These are phyloP conservation scores for Starmerella bacillaris DNA, from an alignment of 805 yeast genomes.

Conservation along the genomic window DNA sequence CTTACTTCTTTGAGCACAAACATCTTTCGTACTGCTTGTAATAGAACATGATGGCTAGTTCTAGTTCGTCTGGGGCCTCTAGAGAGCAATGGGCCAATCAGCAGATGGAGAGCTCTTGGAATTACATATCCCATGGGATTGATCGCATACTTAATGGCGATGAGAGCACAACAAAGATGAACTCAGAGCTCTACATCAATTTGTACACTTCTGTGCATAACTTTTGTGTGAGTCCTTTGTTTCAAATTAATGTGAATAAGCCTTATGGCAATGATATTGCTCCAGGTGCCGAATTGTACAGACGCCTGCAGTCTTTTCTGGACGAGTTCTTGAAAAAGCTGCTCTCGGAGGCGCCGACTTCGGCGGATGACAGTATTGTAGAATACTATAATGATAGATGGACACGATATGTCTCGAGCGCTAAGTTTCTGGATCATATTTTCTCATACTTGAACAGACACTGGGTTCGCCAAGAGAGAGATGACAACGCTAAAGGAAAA, in stretches of 20 bases:
- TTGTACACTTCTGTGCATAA: conserved; percentile 85
- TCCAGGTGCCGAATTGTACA: conserved; percentile 82
- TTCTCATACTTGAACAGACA: conserved; percentile 91
- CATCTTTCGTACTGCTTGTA: too few relatives aligned
- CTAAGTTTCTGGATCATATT: conserved; percentile 77
- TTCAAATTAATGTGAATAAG: too few relatives aligned
- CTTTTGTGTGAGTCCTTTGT: conserved; percentile 53
- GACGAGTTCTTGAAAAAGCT: conserved; percentile 29
- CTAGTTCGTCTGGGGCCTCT: too few relatives aligned
- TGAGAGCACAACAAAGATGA: conserved; percentile 22
- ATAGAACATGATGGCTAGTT: too few relatives aligned
- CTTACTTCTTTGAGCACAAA: too few relatives aligned
- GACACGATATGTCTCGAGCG: conserved; percentile 80
- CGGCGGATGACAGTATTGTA: conserved; percentile 40
- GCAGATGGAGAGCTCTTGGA: conserved; percentile 21
- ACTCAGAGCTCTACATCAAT: conserved; percentile 52
- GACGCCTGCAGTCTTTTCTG: conserved; percentile 49
- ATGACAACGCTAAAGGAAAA: conserved; percentile 57
- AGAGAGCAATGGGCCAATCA: background rate
- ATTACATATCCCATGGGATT: conserved; percentile 26
- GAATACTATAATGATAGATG: conserved; percentile 75
- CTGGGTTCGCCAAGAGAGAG: conserved; percentile 93
- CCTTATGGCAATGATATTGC: conserved; percentile 12
- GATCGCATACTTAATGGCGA: conserved; percentile 25
- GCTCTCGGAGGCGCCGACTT: conserved; percentile 12